These are phyloP conservation scores for Chaetomiaceae sp. DNA, from an alignment of 2,329 filamentous ascomycete genomes.

Conservation along the genomic window DNA sequence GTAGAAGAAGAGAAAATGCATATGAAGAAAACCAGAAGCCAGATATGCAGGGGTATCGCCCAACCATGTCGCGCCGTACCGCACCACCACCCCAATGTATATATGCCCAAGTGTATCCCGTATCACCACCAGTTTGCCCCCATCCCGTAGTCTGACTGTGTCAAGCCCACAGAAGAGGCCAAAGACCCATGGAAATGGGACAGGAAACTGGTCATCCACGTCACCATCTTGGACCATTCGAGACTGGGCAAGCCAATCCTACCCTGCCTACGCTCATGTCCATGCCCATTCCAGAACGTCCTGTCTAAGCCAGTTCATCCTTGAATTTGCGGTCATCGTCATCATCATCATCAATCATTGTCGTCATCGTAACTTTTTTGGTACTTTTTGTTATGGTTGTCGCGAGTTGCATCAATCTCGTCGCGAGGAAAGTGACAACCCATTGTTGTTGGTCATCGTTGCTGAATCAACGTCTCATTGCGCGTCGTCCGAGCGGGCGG, in stretches of 20 bases:
- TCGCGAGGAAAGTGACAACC: neutral
- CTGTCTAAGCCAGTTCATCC: neutral
- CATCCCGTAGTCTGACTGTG: neutral
- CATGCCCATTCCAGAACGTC: neutral
- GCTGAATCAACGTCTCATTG: conserved; percentile 4
- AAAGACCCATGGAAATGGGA: neutral
- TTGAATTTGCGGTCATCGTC: neutral
- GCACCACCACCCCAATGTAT: neutral
- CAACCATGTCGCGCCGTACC: conserved; percentile 4
- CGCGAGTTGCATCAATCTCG: neutral
- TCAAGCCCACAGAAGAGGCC: neutral
- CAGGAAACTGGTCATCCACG: neutral
- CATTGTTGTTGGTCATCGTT: neutral
- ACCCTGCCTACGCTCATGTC: neutral
- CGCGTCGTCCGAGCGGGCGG: conserved; percentile 3
- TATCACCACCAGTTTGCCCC: neutral
- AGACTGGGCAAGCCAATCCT: neutral
- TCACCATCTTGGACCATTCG: neutral
- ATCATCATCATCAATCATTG: conserved; percentile 2
- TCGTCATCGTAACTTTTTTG: neutral
- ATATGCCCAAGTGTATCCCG: neutral
- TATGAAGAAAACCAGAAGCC: neutral
- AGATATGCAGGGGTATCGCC: conserved; percentile 9
- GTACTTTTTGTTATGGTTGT: neutral
- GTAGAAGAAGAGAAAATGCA: neutral